A percentile compares a stretch with the other conserved stretches of the same genome.
Evolutionary conservation across 2,329 filamentous ascomycete genomes (phyloP).

Genomic region (Tricladium varicosporioides): DNA sequence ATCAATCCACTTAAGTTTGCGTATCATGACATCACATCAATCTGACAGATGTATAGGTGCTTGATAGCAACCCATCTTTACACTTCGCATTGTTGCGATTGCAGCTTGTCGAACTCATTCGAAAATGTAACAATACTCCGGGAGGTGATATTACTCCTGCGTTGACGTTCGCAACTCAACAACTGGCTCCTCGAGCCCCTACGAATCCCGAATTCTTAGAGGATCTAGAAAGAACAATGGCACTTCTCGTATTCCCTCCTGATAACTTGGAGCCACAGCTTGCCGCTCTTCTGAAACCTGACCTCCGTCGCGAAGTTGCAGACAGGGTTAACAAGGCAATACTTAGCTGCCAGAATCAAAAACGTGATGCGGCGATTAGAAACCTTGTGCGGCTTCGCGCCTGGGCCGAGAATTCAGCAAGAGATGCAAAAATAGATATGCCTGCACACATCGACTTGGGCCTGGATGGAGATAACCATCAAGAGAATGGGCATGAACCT

Average conservation of each 20-base stretch:
- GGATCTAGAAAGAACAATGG: conserved; percentile 90
- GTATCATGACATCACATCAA: background rate
- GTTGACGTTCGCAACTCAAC: conserved; percentile 80
- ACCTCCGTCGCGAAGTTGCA: conserved; percentile 79
- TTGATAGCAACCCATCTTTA: conserved; percentile 78
- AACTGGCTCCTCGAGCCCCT: conserved; percentile 83
- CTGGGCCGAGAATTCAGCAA: conserved; percentile 66
- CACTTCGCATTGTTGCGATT: conserved; percentile 89
- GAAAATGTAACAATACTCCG: conserved; percentile 63
- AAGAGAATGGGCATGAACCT: conserved; percentile 27
- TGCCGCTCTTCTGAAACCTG: conserved; percentile 73
- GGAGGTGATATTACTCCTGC: conserved; percentile 72
- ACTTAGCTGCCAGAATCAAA: conserved; percentile 67
- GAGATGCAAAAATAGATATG: conserved; percentile 34
- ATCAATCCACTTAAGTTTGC: conserved; percentile 16
- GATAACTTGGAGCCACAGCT: conserved; percentile 76
- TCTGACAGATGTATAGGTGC: conserved; percentile 57
- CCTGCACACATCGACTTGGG: conserved; percentile 32
- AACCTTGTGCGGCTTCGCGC: conserved; percentile 77
- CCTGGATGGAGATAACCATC: conserved; percentile 21
- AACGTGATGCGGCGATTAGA: conserved; percentile 78
- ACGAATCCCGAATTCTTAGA: conserved; percentile 78
- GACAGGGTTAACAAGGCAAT: conserved; percentile 88
- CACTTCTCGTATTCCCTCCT: conserved; percentile 82
- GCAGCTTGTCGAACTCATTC: conserved; percentile 91